These are phyloP conservation scores for Malus hybrid DNA, from an alignment of 331 rosid genomes.

Conservation along the genomic window DNA sequence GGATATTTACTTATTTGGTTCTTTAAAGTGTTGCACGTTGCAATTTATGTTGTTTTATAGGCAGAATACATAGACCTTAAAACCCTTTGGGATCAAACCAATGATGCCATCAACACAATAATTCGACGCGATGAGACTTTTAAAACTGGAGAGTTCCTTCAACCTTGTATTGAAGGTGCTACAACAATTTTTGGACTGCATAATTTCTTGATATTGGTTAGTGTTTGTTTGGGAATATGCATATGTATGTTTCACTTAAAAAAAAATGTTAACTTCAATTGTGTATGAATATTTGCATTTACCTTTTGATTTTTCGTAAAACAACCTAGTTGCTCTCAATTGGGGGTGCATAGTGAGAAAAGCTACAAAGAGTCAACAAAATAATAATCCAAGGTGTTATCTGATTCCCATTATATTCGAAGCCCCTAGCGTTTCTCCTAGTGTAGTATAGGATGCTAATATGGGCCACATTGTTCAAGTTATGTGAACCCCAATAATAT, in stretches of 20 bases:
- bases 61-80: conserved; percentile 63
- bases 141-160: conserved; percentile 61
- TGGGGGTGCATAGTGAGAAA: conserved; percentile 59
- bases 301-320: neutral
- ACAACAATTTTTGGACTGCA: neutral
- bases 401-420: conserved; percentile 30
- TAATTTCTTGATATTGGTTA: neutral
- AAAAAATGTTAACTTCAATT: neutral
- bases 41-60: conserved; percentile 22
- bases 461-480: neutral
- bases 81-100: conserved; percentile 52
- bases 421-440: conserved; percentile 3
- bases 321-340: conserved; percentile 58
- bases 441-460: conserved; percentile 10
- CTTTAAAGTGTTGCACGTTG: neutral
- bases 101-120: conserved; percentile 61
- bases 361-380: conserved; percentile 58
- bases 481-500: no score
- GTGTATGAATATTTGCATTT: neutral
- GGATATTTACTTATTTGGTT: neutral
- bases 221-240: neutral
- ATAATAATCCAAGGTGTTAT: conserved; percentile 45
- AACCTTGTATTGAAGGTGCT: conserved; percentile 85
- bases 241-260: no score
- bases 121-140: conserved; percentile 44